Percentiles rank a stretch among this genome's conserved stretches.
These are phyloP conservation scores for Cryptosporidium andersoni DNA, from an alignment of 169 alveolate species.

Conservation along the genomic window DNA sequence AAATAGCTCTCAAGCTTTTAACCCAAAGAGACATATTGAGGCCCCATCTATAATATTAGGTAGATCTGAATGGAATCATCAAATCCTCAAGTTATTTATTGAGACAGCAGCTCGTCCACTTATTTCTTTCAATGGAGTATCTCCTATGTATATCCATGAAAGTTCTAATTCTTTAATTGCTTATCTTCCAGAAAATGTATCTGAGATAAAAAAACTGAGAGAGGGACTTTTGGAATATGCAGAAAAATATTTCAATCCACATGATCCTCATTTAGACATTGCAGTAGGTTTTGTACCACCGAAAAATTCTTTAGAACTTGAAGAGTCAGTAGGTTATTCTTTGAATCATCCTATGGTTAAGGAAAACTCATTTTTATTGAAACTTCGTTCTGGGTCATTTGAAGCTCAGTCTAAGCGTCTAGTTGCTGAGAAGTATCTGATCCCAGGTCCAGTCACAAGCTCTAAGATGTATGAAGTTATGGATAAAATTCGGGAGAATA, in stretches of 20 bases:
- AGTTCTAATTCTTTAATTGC: conserved; percentile 29
- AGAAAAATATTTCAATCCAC: conserved; percentile 32
- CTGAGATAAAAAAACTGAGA: conserved; percentile 4
- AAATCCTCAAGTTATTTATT: conserved; percentile 3
- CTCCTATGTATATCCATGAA: conserved; percentile 30
- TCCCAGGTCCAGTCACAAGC: conserved; percentile 4
- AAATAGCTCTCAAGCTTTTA: background rate
- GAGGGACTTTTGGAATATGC: conserved; percentile 17
- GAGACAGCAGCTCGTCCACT: conserved; percentile 38
- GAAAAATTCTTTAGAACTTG: conserved; percentile 6
- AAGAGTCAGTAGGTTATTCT: conserved; percentile 16
- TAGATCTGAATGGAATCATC: conserved; percentile 24
- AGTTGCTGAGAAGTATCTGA: background rate
- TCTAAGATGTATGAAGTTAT: background rate
- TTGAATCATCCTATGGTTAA: conserved; percentile 10
- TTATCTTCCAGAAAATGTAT: conserved; percentile 9
- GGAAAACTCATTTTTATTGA: conserved; percentile 33
- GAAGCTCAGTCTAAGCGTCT: background rate
- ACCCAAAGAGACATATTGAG: background rate
- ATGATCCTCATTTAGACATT: conserved; percentile 50
- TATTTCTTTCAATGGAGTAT: conserved; percentile 49
- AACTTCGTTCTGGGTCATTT: conserved; percentile 12
- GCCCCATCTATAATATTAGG: conserved; percentile 37
- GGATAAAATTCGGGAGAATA: background rate
- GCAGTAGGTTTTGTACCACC: conserved; percentile 33